phyloP scores from a whole-genome alignment of 2,329 filamentous ascomycete genomes.

The Herpotrichia juniperi region DNA sequence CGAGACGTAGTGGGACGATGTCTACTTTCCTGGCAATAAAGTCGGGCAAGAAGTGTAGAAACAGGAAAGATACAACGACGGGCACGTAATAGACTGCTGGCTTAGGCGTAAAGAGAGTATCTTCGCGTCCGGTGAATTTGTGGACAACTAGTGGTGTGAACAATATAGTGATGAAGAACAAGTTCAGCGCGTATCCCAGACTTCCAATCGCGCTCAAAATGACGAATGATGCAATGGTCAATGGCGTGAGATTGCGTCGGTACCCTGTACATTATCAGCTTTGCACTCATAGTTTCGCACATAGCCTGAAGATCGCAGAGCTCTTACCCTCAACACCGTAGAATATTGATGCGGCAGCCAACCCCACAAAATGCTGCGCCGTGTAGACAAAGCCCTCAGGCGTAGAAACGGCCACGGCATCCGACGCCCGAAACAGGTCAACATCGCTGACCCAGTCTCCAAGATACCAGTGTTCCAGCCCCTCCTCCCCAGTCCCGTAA shows the following conservation, averaged over 20 bases:
- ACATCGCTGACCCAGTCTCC: slow-evolving; percentile 62
- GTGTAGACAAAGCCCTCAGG: slow-evolving; percentile 67
- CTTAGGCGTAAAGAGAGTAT: slow-evolving; percentile 29
- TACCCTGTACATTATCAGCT: slow-evolving; percentile 41
- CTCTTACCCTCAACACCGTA: slow-evolving; percentile 61
- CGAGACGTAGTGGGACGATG: slow-evolving; percentile 28
- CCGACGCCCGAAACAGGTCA: slow-evolving; percentile 58
- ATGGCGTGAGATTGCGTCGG: slow-evolving; percentile 60
- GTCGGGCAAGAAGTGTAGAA: slow-evolving; percentile 49
- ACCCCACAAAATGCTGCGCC: slow-evolving; percentile 63
- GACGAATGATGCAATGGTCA: slow-evolving; percentile 60
- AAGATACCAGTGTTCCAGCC: slow-evolving; percentile 45
- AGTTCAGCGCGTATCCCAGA: slow-evolving; percentile 66
- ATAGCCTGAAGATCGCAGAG: neutral
- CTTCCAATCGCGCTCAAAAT: slow-evolving; percentile 64
- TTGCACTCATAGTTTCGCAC: neutral
- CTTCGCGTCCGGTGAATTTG: slow-evolving; percentile 26
- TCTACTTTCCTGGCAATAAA: slow-evolving; percentile 28
- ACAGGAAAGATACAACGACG: slow-evolving; percentile 54
- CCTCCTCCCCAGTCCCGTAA: slow-evolving; percentile 45
- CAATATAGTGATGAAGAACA: slow-evolving; percentile 66
- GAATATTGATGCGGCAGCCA: slow-evolving; percentile 62
- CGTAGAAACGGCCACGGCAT: slow-evolving; percentile 62
- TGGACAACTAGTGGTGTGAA: slow-evolving; percentile 60
- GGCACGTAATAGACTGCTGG: slow-evolving; percentile 44